Evolutionary conservation across 768 basidiomycete species (phyloP).

Genomic region (Kwoniella pini): DNA sequence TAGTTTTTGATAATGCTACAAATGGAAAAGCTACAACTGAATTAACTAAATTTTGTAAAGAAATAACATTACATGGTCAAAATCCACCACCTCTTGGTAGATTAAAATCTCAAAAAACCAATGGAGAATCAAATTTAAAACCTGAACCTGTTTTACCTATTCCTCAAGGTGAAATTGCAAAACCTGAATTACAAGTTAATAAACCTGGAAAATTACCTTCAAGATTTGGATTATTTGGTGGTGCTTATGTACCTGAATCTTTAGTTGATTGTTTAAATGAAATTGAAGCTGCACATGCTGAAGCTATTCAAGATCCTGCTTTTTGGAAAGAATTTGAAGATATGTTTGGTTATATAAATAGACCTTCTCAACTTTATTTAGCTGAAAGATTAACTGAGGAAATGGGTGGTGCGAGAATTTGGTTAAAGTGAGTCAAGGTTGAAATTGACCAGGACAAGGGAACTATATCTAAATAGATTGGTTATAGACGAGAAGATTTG

Average conservation of each 20-base stretch:
- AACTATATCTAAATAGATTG: conserved; percentile 2
- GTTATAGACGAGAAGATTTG: conserved; percentile 53
- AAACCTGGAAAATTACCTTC: conserved; percentile 62
- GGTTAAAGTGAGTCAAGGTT: conserved; percentile 76
- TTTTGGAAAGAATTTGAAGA: conserved; percentile 91
- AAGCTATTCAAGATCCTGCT: conserved; percentile 79
- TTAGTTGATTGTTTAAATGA: conserved; percentile 90
- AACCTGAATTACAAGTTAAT: conserved; percentile 36
- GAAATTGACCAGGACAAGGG: background rate
- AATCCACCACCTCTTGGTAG: conserved; percentile 29
- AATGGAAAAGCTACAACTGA: conserved; percentile 48
- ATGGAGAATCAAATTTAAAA: too few relatives aligned
- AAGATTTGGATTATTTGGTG: conserved; percentile 92
- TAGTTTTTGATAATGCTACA: conserved; percentile 69
- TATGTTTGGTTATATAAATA: conserved; percentile 89
- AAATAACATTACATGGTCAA: conserved; percentile 62
- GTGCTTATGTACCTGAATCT: conserved; percentile 95
- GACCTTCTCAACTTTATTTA: conserved; percentile 86
- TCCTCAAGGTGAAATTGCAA: conserved; percentile 34
- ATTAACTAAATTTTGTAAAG: conserved; percentile 65
- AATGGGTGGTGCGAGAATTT: conserved; percentile 90
- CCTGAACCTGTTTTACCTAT: conserved; percentile 36
- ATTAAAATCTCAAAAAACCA: background rate
- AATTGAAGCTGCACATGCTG: conserved; percentile 82
- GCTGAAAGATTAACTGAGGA: conserved; percentile 87